Evolutionary conservation across 768 basidiomycete genomes (phyloP).

Genomic region (Candolleomyces aberdarensis): DNA sequence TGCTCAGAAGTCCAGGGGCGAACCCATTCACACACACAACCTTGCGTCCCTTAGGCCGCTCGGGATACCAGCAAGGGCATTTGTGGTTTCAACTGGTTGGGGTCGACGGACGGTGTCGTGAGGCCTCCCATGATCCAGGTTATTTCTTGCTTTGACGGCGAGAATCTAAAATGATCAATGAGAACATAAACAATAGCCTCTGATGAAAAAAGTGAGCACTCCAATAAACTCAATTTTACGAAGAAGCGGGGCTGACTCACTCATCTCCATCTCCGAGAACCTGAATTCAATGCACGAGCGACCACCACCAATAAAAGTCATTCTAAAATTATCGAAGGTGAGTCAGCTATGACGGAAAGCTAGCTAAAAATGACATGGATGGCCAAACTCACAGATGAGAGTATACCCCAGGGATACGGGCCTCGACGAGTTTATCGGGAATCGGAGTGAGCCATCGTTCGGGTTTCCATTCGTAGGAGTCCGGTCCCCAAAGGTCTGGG

Average conservation of each 20-base stretch:
- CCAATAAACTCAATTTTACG: not conserved
- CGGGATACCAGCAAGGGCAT: not conserved
- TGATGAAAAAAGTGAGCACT: not conserved
- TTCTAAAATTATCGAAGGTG: not conserved
- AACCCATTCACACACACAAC: no score
- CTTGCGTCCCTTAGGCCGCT: not conserved
- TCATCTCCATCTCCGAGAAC: conserved; percentile 10
- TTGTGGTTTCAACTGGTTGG: not conserved
- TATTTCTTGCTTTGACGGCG: conserved; percentile 17
- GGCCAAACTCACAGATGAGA: conserved; percentile 10
- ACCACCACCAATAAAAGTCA: conserved; percentile 4
- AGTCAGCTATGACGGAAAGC: not conserved
- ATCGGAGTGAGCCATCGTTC: conserved; percentile 39
- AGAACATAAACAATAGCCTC: conserved; percentile 20
- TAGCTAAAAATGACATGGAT: not conserved
- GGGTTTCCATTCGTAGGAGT: conserved; percentile 40
- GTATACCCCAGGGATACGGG: conserved; percentile 18
- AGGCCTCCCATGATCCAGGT: conserved; percentile 9
- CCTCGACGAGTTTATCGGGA: conserved; percentile 22
- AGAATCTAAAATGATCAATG: conserved; percentile 21
- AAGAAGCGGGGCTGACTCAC: not conserved
- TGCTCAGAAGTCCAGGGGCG: no score
- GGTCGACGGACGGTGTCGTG: not conserved
- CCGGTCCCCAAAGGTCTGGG: conserved; percentile 38
- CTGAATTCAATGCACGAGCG: conserved; percentile 7